Conservation (phyloP, 176 grass and related monocot genomes). For the Panicum miliaceum region DNA sequence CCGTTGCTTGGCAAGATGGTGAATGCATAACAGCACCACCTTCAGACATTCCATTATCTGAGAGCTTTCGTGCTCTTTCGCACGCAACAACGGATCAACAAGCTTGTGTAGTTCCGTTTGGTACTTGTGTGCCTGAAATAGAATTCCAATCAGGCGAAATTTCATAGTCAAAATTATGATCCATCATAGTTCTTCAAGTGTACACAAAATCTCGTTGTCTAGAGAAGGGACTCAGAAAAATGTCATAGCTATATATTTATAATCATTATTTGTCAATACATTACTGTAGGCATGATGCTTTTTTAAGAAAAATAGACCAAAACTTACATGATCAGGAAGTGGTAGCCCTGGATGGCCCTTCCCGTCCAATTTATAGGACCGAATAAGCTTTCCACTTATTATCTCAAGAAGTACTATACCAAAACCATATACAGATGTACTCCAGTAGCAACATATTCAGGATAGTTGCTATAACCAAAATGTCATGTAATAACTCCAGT, state of each 20-base stretch:
- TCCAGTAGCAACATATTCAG: slow-evolving; percentile 49
- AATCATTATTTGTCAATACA: background rate
- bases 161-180: too few species aligned
- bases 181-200: too few species aligned
- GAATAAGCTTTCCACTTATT: slow-evolving; percentile 25
- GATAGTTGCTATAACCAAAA: too few species aligned
- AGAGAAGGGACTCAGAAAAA: background rate
- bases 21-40: slow-evolving; percentile 12
- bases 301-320: background rate
- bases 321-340: background rate
- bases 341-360: background rate
- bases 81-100: slow-evolving; percentile 24
- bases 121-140: slow-evolving; percentile 18
- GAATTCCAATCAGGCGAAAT: too few species aligned
- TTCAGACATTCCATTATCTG: slow-evolving; percentile 30
- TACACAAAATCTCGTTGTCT: background rate
- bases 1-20: background rate
- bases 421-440: slow-evolving; percentile 52
- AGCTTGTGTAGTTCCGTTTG: background rate
- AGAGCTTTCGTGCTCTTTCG: background rate
- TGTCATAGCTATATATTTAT: background rate
- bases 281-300: rapidly evolving
- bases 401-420: slow-evolving; percentile 48
- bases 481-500: too few species aligned
- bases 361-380: background rate